These are phyloP conservation scores for Lagenidium giganteum DNA, from an alignment of 352 stramenopile species.

Conservation along the genomic window DNA sequence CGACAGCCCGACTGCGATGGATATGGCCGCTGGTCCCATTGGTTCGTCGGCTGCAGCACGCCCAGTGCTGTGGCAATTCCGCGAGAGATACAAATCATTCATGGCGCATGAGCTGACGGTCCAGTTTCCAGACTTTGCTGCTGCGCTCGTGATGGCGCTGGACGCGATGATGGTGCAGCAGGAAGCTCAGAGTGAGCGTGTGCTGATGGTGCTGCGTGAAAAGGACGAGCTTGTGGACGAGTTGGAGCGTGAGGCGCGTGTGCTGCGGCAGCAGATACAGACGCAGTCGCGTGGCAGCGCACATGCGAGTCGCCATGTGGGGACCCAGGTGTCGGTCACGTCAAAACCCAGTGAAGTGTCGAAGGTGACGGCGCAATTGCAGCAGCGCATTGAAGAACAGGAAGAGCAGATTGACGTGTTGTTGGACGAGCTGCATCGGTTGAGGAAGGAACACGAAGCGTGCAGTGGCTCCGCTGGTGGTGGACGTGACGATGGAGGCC, in stretches of 20 bases:
- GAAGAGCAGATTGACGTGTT: conserved; percentile 26
- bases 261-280: background rate
- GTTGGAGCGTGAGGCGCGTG: conserved; percentile 3
- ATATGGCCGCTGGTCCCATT: no score
- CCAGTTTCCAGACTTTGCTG: no score
- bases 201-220: conserved; percentile 20
- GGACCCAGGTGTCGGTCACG: background rate
- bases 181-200: conserved; percentile 18
- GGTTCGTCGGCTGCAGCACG: no score
- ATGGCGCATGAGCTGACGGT: no score
- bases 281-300: no score
- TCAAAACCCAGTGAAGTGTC: background rate
- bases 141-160: no score
- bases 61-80: no score
- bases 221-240: conserved; percentile 20
- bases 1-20: no score
- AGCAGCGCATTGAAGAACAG: conserved; percentile 9
- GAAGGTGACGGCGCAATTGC: conserved; percentile 5
- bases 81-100: no score
- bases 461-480: no score
- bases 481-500: background rate
- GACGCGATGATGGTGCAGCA: no score
- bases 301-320: background rate
- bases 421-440: conserved; percentile 21
- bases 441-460: no score